phyloP scores from a whole-genome alignment of 306 rosid genomes.

The Cicer cuneatum region DNA sequence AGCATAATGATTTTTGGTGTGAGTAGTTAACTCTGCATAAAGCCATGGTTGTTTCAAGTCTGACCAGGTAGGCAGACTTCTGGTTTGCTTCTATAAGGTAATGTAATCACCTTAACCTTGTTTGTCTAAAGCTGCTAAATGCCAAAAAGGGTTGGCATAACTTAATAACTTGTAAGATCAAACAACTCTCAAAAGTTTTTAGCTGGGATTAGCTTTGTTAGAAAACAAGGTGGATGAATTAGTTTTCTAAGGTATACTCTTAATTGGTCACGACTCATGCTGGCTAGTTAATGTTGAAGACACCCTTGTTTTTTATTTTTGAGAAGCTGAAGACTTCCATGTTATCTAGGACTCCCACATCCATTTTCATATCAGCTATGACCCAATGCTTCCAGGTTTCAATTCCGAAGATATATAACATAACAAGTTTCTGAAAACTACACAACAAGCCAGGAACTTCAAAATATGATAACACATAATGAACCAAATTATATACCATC shows the following conservation, averaged over 20 bases:
- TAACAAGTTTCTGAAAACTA: background rate
- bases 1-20: background rate
- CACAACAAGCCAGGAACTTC: background rate
- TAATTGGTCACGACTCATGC: background rate
- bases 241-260: constrained; percentile 1
- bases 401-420: background rate
- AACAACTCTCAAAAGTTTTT: constrained; percentile 11
- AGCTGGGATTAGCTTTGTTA: background rate
- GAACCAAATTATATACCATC: background rate
- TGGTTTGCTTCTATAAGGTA: constrained; percentile 21
- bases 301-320: too few species aligned
- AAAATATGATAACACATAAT: background rate
- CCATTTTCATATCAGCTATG: background rate
- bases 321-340: too few species aligned
- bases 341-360: background rate
- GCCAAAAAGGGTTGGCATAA: background rate
- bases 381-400: background rate
- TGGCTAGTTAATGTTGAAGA: background rate
- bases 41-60: constrained; percentile 23
- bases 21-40: constrained; percentile 20
- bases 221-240: background rate
- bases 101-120: constrained; percentile 6
- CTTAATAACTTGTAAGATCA: constrained; percentile 2
- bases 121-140: constrained; percentile 12
- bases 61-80: constrained; percentile 10